Conservation (phyloP, 176 grass and related monocot genomes). For the Lolium multiflorum region DNA sequence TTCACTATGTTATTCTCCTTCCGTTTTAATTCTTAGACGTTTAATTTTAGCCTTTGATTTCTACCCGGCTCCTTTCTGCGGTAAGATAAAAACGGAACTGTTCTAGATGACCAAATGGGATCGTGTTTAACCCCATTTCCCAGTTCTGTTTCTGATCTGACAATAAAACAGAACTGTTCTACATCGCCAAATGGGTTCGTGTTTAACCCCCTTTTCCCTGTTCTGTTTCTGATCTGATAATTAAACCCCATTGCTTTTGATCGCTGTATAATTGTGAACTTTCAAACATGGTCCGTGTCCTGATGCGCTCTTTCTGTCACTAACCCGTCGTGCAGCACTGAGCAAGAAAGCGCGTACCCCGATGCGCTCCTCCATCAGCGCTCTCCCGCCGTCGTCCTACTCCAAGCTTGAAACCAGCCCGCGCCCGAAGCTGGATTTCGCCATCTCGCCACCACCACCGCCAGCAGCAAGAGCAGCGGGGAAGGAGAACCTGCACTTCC, state of each 20-base stretch:
- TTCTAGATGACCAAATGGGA: no score
- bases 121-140: no score
- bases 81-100: neutral
- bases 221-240: neutral
- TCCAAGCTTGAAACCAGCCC: constrained; percentile 29
- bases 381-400: constrained; percentile 42
- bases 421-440: constrained; percentile 42
- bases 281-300: neutral
- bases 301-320: no score
- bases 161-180: neutral
- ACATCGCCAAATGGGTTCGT: neutral
- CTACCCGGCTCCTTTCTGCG: neutral
- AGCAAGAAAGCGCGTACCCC: constrained; percentile 48
- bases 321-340: constrained; percentile 46
- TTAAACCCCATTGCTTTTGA: neutral
- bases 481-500: constrained; percentile 47
- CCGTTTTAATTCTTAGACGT: no score
- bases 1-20: no score
- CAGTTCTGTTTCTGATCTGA: no score
- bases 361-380: constrained; percentile 57
- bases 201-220: neutral
- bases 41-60: neutral
- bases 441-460: neutral
- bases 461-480: constrained; percentile 7
- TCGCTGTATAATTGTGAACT: neutral